Evolutionary conservation across 73 alveolate species (phyloP).

Genomic region (Paramecium caudatum): DNA sequence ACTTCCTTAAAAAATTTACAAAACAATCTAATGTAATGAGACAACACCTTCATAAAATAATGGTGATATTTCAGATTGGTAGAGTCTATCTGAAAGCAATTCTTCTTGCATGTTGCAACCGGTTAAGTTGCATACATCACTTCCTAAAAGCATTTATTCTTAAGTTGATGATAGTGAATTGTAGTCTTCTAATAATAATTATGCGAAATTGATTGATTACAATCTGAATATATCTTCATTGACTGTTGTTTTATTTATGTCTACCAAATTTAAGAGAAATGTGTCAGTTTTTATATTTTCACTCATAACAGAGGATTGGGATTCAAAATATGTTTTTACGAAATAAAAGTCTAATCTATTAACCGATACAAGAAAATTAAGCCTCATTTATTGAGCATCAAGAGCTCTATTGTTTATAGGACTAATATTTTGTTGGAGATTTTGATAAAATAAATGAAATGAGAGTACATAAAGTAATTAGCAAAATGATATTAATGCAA

Average conservation of each 20-base stretch:
- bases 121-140: slow-evolving; percentile 21
- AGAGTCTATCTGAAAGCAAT: slow-evolving; percentile 10
- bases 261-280: background rate
- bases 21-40: no score
- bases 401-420: slow-evolving; percentile 3
- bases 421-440: background rate
- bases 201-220: background rate
- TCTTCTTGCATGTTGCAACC: slow-evolving; percentile 36
- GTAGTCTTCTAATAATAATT: background rate
- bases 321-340: background rate
- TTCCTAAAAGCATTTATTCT: background rate
- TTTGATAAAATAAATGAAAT: background rate
- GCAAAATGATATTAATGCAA: background rate
- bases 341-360: slow-evolving; percentile 3
- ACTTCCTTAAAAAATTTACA: no score
- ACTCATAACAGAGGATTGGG: background rate
- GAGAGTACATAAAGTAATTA: background rate
- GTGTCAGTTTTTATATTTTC: background rate
- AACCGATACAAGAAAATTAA: background rate
- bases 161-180: no score
- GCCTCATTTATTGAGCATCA: background rate
- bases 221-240: background rate
- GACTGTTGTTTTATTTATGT: background rate
- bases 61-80: background rate
- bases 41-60: background rate